Base-by-base conservation (phyloP, 1,284 basidiomycete species). In the Cryptococcus sp. region DNA sequence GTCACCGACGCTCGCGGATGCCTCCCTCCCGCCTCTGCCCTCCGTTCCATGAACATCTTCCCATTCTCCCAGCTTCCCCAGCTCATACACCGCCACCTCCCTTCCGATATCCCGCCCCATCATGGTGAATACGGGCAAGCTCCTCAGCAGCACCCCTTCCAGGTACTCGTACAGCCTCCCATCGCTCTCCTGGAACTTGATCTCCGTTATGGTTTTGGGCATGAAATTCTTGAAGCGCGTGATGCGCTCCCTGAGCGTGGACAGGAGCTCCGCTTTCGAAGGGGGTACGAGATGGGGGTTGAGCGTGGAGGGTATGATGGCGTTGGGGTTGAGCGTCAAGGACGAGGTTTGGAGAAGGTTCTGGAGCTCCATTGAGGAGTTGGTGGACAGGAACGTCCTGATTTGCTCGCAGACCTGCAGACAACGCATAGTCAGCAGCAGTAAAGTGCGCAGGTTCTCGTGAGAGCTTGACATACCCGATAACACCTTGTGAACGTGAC, bases 281-380 rank as follows among this genome's bases (percentile, higher is more conserved):
- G 86, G 84, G 0, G 77, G 75, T 18, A 66, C 56, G 18, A 67
- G 66, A 24, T 61, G 49, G 1, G 60, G 53, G 44, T 66, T 58
- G 38, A 52, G 36, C 8, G 60, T 53, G 15, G 55, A 46, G 7
- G 66, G 61, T 6, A 33, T 15, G 20, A 64, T 43, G 5, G 65
- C 61, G 57, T 84, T 85, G 13, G 72, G 70, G 49, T 77, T 76
- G 15, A 86, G 83, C 57, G 86, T 84, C 6, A 90, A 82, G 70
- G 89, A 89, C 0, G 86, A 83, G 0, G 87, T 87, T 3, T 88
- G 79, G 64, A 93, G 87, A 0, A 88, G 87, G 60, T 85, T 86
- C 24, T 85, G 85, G 83, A 91, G 89, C 20, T 90, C 80, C 12
- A 76, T 61, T 1, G 62, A 59, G 1, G 73, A 60, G 21, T 70